Evolutionary conservation across 306 rosid genomes (phyloP), one percentile per base, ranked within the genome.

Genomic region (Quercus agrifolia): DNA sequence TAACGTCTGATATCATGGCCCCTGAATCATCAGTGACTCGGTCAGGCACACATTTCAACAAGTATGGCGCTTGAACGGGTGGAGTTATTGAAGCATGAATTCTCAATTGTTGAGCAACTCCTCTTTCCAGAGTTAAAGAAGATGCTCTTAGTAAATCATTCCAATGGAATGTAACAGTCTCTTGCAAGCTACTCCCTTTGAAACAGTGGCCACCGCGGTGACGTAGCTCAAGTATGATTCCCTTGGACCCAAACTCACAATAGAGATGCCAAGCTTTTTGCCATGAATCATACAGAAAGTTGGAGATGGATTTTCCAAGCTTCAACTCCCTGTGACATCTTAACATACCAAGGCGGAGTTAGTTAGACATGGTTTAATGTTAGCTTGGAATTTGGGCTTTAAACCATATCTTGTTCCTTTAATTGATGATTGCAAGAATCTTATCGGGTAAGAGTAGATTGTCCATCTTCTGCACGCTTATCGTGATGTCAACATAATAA

Each of bases 211-310:
- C 86, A 71, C 92, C 89, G 1, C 58, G 86, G 20, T 71, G 80
- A 17, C 86, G 84, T 86, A 78, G 75, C 84, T 94, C 92, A 21
- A 91, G 17, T 59, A 58, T 44, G 17, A 94, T 74, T 73, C 99
- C 99, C 85, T 86, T 92, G n/a, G 94, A 88, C 61, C 99, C 99
- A 80, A 92, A 94, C 84, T 92, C 97, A 77, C 97, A 92, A 79
- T 89, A 92, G 79, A 94, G 83, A 70, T 87, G 94, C 97, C 99
- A 94, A 68, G 93, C 91, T 84, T 92, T 92, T 69, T 11, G 64
- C 97, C 97, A 92, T 46, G 91, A 79, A 76, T 87, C 87, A 74
- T 72, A 33, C 20, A 81, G 64, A 82, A 90, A 87, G 74, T 64
- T 74, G 14, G 97, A 87, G 27, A 90, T 38, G 27, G 85, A 69